Percentiles rank a stretch among this genome's conserved stretches.
Evolutionary conservation across 116 monocot species (phyloP).

Genomic region (Phalaenopsis hybrid): DNA sequence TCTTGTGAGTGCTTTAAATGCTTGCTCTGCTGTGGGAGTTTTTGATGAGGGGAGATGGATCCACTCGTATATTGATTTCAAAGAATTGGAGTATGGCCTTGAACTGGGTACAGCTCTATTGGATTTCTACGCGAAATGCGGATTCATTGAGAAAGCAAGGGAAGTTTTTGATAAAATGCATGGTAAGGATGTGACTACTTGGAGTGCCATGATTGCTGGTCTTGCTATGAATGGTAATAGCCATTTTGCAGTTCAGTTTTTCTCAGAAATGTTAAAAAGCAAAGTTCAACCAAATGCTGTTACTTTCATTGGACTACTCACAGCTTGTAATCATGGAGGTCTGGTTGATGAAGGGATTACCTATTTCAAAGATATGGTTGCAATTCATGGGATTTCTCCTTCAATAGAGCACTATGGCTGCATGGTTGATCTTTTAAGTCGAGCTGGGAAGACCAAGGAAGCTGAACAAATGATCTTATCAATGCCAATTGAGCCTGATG

Average conservation of each 20-base stretch:
- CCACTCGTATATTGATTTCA: conserved; percentile 22
- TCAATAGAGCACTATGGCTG: conserved; percentile 60
- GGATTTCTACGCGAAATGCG: conserved; percentile 58
- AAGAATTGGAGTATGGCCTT: conserved; percentile 23
- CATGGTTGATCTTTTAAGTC: conserved; percentile 58
- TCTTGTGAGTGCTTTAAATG: conserved; percentile 45
- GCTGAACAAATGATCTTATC: conserved; percentile 29
- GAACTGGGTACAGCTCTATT: conserved; percentile 59
- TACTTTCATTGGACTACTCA: conserved; percentile 51
- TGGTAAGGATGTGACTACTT: conserved; percentile 41
- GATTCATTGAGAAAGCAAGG: conserved; percentile 19
- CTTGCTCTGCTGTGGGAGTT: conserved; percentile 36
- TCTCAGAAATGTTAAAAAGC: conserved; percentile 37
- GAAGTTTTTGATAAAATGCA: conserved; percentile 37
- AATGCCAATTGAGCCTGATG: conserved; percentile 62
- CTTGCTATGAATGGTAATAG: conserved; percentile 44
- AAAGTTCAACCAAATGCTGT: conserved; percentile 36
- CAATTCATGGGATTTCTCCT: conserved; percentile 32
- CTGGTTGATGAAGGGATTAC: conserved; percentile 41
- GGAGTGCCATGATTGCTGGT: conserved; percentile 63
- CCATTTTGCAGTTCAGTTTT: conserved; percentile 23
- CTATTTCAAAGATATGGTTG: conserved; percentile 35
- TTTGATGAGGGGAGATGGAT: conserved; percentile 43
- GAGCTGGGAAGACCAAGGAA: conserved; percentile 32
- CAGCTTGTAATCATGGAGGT: conserved; percentile 57